phyloP scores from a whole-genome alignment of 257 asterid genomes.

The Linderniella brevidens region DNA sequence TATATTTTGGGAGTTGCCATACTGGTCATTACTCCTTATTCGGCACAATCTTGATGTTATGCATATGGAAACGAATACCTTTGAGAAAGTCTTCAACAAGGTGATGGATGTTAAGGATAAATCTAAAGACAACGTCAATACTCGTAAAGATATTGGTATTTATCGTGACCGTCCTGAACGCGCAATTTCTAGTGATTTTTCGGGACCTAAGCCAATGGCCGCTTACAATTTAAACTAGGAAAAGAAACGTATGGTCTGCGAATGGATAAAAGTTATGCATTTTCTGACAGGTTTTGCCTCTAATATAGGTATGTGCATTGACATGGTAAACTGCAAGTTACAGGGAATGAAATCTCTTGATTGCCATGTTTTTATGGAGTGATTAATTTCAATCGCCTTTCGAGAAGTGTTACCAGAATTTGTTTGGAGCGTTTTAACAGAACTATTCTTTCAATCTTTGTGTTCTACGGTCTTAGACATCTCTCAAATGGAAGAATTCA shows the following conservation, averaged over 20 bases:
- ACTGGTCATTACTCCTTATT: not conserved
- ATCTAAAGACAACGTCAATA: not conserved
- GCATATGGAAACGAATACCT: not conserved
- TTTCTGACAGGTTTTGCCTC: not conserved
- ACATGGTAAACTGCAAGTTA: not conserved
- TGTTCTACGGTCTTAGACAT: too few species aligned
- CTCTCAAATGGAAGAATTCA: too few species aligned
- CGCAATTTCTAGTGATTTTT: not conserved
- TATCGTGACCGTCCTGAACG: not conserved
- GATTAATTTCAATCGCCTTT: not conserved
- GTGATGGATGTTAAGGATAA: not conserved
- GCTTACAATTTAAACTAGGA: not conserved
- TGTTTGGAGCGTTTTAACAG: too few species aligned
- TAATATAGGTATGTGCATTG: not conserved
- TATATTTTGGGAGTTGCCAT: not conserved
- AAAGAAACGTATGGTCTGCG: not conserved
- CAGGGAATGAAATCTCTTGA: not conserved
- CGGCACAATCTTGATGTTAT: not conserved
- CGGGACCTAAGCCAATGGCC: not conserved
- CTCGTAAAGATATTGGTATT: not conserved
- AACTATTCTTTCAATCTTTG: too few species aligned
- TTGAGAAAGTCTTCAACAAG: not conserved
- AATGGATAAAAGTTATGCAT: not conserved
- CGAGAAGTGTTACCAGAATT: too few species aligned
- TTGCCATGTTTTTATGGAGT: not conserved